A percentile compares a stretch with the other conserved stretches of the same genome.
Conservation (phyloP, 768 basidiomycete species). For the Auricularia auricula-judae region DNA sequence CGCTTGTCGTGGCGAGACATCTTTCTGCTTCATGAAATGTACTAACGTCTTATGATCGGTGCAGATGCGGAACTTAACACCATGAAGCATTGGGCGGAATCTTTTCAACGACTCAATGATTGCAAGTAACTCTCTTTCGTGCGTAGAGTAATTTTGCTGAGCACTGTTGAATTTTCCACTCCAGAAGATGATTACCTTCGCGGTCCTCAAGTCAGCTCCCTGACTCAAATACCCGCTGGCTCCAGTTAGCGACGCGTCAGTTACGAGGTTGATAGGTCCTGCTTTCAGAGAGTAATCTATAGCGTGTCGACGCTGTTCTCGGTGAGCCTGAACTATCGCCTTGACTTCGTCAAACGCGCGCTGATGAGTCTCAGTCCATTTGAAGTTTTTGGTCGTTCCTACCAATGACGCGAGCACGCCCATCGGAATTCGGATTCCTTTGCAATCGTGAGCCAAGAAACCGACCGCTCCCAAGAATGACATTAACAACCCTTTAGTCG, state of each 20-base stretch:
- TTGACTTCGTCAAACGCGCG: conserved; percentile 13
- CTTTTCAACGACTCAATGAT: conserved; percentile 21
- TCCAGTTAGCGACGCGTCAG: conserved; percentile 21
- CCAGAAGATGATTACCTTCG: conserved; percentile 20
- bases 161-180: conserved; percentile 26
- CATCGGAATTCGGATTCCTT: conserved; percentile 4
- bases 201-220: conserved; percentile 16
- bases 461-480: conserved; percentile 13
- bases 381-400: not conserved
- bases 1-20: conserved; percentile 24
- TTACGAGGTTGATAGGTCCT: conserved; percentile 19
- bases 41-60: conserved; percentile 23
- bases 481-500: conserved; percentile 6
- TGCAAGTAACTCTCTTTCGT: conserved; percentile 31
- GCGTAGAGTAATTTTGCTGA: conserved; percentile 9
- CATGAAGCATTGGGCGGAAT: conserved; percentile 21
- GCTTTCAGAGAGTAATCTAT: conserved; percentile 10
- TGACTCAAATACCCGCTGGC: conserved; percentile 19
- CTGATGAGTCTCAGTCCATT: conserved; percentile 10
- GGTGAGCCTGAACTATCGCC: conserved; percentile 3
- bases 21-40: conserved; percentile 20
- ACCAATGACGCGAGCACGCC: too few relatives aligned
- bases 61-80: conserved; percentile 17
- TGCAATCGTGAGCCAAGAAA: conserved; percentile 11
- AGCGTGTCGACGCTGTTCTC: not conserved